Conservation (phyloP, 1,139 yeast species). For the Taiozyma sp. region DNA sequence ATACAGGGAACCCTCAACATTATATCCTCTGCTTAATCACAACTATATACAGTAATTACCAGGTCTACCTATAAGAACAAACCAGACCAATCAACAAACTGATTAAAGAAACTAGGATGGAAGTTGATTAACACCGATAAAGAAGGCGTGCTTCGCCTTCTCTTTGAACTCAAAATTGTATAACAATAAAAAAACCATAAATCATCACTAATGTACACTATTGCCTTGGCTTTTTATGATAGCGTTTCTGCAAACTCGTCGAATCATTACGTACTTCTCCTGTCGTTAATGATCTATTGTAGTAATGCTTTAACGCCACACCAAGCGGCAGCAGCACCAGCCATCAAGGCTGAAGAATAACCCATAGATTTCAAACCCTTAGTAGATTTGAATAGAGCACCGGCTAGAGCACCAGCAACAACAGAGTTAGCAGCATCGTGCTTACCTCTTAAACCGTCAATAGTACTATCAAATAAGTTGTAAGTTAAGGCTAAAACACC, state of each 20-base stretch:
- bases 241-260: neutral
- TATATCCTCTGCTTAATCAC: neutral
- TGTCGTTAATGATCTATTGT: conserved; percentile 2
- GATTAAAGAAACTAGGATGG: neutral
- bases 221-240: neutral
- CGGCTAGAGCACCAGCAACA: conserved; percentile 87
- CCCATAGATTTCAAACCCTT: conserved; percentile 87
- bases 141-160: neutral
- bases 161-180: neutral
- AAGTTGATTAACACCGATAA: neutral
- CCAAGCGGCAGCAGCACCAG: conserved; percentile 92
- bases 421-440: conserved; percentile 85
- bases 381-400: conserved; percentile 85
- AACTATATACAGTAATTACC: neutral
- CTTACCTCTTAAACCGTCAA: conserved; percentile 79
- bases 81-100: neutral
- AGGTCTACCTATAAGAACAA: neutral
- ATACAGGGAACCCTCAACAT: neutral
- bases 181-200: neutral
- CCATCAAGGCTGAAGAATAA: conserved; percentile 79
- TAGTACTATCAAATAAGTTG: conserved; percentile 74
- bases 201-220: neutral
- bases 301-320: conserved; percentile 60
- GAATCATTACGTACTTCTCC: neutral
- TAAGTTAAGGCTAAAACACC: conserved; percentile 91